Evolutionary conservation across 1,284 basidiomycete genomes (phyloP).

Genomic region (Phylloporus sp.): DNA sequence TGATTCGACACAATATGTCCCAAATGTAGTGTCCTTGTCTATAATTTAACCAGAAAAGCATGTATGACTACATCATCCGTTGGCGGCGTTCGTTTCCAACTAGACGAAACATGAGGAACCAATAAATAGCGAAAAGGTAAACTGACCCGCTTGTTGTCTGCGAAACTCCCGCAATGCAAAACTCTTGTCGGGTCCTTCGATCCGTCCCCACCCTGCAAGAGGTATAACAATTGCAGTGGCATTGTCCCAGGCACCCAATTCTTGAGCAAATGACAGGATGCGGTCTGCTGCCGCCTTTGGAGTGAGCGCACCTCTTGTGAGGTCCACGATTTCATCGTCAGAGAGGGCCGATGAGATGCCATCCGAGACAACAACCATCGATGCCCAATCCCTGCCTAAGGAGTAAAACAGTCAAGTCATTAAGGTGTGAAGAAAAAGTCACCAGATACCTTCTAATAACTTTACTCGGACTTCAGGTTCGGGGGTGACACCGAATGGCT

Average conservation of each 20-base stretch:
- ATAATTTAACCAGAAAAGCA: conserved; percentile 1
- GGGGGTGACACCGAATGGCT: conserved; percentile 90
- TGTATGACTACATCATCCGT: conserved; percentile 66
- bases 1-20: conserved; percentile 14
- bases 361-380: conserved; percentile 85
- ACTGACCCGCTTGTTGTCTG: conserved; percentile 70
- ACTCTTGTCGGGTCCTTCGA: conserved; percentile 82
- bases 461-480: conserved; percentile 92
- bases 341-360: conserved; percentile 91
- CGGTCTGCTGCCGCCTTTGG: conserved; percentile 84
- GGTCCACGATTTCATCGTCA: conserved; percentile 94
- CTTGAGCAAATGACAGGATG: conserved; percentile 90
- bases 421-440: not conserved
- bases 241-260: conserved; percentile 92
- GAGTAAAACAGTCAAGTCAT: conserved; percentile 10
- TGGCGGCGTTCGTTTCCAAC: conserved; percentile 71
- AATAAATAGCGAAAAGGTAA: not conserved
- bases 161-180: conserved; percentile 84
- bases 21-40: conserved; percentile 8
- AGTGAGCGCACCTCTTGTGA: conserved; percentile 76
- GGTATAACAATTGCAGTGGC: conserved; percentile 93
- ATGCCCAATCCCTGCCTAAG: conserved; percentile 79
- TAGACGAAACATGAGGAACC: conserved; percentile 37
- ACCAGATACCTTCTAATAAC: conserved; percentile 72
- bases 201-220: conserved; percentile 89